These are phyloP conservation scores for Exophiala sp. DNA, from an alignment of 2,329 filamentous ascomycete species.

Conservation along the genomic window DNA sequence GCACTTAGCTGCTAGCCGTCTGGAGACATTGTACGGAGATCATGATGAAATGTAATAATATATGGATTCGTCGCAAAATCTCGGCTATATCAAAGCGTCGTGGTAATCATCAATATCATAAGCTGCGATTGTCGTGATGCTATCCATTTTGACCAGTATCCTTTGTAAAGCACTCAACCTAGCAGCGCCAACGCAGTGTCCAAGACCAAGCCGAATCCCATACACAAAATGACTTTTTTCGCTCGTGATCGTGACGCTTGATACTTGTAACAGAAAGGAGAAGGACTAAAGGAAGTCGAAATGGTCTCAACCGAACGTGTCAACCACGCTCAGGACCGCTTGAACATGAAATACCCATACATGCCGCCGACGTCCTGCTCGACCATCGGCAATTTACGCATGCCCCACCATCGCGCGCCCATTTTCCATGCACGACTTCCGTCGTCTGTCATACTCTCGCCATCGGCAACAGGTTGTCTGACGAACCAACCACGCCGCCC, in stretches of 20 bases:
- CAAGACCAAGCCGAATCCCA: too few species aligned
- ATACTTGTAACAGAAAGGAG: background rate
- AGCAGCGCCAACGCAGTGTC: too few species aligned
- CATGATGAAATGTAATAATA: too few species aligned
- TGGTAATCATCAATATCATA: too few species aligned
- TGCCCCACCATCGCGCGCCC: slow-evolving; percentile 80
- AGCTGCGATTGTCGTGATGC: too few species aligned
- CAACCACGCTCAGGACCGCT: slow-evolving; percentile 34
- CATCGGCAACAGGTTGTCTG: slow-evolving; percentile 39
- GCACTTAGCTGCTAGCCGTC: too few species aligned
- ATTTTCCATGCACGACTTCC: slow-evolving; percentile 71
- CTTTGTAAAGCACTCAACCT: too few species aligned
- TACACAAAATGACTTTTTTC: too few species aligned
- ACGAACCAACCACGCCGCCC: slow-evolving; percentile 69
- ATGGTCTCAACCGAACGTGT: background rate
- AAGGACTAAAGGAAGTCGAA: background rate
- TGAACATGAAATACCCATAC: slow-evolving; percentile 60
- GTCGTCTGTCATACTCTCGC: slow-evolving; percentile 45
- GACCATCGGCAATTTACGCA: slow-evolving; percentile 63
- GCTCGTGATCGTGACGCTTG: background rate
- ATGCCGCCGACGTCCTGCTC: slow-evolving; percentile 56
- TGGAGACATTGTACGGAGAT: too few species aligned
- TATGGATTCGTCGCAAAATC: too few species aligned
- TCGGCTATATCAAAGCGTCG: too few species aligned
- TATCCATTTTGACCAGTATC: too few species aligned